Conservation (phyloP, 2,329 filamentous ascomycete genomes). For the Hymenotorrendiella dingleyae region DNA sequence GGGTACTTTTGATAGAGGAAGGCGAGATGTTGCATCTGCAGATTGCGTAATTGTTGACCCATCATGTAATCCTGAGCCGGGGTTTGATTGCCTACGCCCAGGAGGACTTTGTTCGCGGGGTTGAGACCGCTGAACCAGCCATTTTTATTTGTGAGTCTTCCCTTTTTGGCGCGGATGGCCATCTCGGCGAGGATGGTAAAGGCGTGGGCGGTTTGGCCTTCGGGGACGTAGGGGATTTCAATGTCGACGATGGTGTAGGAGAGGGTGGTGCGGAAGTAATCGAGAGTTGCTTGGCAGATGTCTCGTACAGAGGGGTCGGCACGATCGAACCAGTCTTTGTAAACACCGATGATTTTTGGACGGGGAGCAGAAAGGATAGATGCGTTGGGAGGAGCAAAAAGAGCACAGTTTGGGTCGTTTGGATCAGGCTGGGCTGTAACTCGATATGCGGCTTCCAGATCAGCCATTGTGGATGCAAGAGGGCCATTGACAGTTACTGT, state of each 20-base stretch:
- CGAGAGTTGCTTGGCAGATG: conserved; percentile 56
- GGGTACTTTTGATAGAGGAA: conserved; percentile 64
- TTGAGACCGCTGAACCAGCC: conserved; percentile 52
- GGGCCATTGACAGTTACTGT: conserved; percentile 64
- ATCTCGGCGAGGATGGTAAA: conserved; percentile 72
- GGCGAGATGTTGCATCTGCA: conserved; percentile 75
- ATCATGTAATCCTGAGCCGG: conserved; percentile 65
- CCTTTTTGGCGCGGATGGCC: conserved; percentile 37
- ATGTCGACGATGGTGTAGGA: conserved; percentile 53
- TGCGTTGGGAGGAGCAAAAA: conserved; percentile 55
- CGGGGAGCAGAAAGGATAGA: conserved; percentile 32
- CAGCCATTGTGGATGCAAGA: conserved; percentile 67
- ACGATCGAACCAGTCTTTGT: conserved; percentile 61
- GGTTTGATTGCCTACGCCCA: conserved; percentile 59
- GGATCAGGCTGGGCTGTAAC: conserved; percentile 69
- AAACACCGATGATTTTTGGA: conserved; percentile 63
- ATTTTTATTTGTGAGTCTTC: conserved; percentile 27
- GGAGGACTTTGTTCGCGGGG: conserved; percentile 62
- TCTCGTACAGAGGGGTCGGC: conserved; percentile 58
- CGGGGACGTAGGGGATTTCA: conserved; percentile 56
- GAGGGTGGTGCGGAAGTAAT: conserved; percentile 46
- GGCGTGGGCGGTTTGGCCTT: conserved; percentile 72
- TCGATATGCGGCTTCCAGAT: conserved; percentile 78
- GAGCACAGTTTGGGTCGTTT: conserved; percentile 49
- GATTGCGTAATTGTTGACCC: conserved; percentile 64